Evolutionary conservation across 768 basidiomycete species (phyloP), one percentile per base, ranked within the genome.

Genomic region (Mycena maculata): DNA sequence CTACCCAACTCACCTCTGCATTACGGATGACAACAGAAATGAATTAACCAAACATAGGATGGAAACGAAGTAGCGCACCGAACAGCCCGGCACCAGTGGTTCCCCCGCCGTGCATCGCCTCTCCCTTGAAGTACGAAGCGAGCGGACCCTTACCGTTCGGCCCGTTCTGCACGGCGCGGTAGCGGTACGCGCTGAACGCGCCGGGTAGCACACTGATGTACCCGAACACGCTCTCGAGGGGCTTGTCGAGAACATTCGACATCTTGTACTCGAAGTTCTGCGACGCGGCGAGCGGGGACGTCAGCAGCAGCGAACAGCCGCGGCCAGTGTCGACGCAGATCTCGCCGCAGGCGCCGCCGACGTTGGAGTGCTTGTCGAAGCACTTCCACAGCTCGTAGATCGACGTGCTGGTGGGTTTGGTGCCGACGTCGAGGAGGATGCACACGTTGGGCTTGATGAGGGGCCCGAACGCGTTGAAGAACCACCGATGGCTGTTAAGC

Each of bases 221-320:
- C 27, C 92, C 92, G 70, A 93, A 94, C 71, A 94, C 90, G 75
- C 92, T 93, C 90, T 98, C 96, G 56, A 96, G 86, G 1, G 96
- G 96, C 77, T 98, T 98, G 77, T 98, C 96, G 38, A 98, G 88
- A 70, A 97, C 93, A 74, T 98, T 96, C 27, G 94, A 95, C 91
- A 94, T 94, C 83, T 97, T 97, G 83, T 97, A 96, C 89, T 96
- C 94, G 69, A 97, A 98, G 78, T 98, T 98, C 83, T 98, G 96
- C 0, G 96, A 96, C 5, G 96, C 96, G 16, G 94, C 92, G 28
- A 94, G 81, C 48, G 93, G 92, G 71, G 90, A 93, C 12, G 80
- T 87, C 39, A 94, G 84, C 22, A 94, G 82, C 18, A 93, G 83
- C 18, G 86, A 82, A 71, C 93, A 95, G 16, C 84, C 91, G 70